Percentiles rank a stretch among this genome's conserved stretches.
These are phyloP conservation scores for Cryphonectria radicalis DNA, from an alignment of 2,329 filamentous ascomycete genomes.

Conservation along the genomic window DNA sequence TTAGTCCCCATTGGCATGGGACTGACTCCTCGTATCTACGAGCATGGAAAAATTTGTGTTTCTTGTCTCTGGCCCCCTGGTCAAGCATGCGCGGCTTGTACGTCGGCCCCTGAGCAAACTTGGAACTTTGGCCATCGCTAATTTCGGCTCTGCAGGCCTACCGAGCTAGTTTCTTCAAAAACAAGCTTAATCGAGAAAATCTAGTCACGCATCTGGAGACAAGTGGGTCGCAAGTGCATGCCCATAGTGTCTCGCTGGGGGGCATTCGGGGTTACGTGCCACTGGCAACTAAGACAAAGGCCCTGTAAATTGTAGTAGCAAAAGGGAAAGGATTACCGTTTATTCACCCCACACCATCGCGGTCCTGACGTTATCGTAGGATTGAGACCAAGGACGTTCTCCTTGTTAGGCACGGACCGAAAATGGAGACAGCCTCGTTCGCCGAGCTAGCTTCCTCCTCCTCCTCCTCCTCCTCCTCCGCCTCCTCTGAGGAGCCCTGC, in stretches of 20 bases:
- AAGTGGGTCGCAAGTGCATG: not conserved
- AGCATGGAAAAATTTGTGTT: not conserved
- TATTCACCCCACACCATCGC: not conserved
- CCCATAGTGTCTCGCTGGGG: not conserved
- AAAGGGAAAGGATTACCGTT: conserved; percentile 4
- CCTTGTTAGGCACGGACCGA: not conserved
- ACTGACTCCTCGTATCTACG: not conserved
- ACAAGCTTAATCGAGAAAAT: not conserved
- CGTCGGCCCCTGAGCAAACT: not conserved
- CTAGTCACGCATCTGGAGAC: not conserved
- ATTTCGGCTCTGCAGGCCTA: not conserved
- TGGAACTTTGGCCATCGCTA: not conserved
- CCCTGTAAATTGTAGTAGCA: not conserved
- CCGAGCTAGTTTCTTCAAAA: not conserved
- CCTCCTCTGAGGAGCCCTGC: too few species aligned
- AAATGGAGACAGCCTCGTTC: not conserved
- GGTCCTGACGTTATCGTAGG: not conserved
- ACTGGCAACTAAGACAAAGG: not conserved
- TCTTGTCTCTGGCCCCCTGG: not conserved
- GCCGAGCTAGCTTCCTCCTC: not conserved
- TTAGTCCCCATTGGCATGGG: not conserved
- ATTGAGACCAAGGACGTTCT: not conserved
- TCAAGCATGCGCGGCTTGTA: not conserved
- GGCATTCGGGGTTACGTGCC: not conserved
- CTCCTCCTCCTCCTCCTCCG: not conserved